Base-by-base conservation (phyloP, 768 basidiomycete species). In the Panaeolus cyanescens region DNA sequence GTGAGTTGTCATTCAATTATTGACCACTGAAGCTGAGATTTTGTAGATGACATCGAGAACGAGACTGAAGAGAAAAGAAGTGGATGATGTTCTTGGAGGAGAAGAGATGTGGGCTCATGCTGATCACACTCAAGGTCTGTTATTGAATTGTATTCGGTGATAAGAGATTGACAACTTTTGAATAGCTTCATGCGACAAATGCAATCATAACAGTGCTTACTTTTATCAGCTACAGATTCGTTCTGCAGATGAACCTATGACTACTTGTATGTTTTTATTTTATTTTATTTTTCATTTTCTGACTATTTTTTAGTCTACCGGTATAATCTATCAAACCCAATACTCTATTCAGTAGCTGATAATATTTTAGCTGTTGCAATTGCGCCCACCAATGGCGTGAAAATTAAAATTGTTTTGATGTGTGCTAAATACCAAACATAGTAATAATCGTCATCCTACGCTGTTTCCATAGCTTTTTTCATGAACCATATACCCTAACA, bases 151-250 rank as follows among this genome's bases (percentile, higher is more conserved):
- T 4, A 34, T 53, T 15, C 22, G 36, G 22, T 20, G 9, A 54
- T 55, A 31, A n/a, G n/a, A n/a, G n/a, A 33, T 28, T 30, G 5
- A 54, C 59, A 9, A 30, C 34, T 15, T 20, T 57, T 56, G 32
- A 30, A 54, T 59, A 88, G 86, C 85, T 15, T 79, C 75, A 7
- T 87, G 86, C 69, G 80, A 80, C 54, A 94, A 95, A 67, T 99
- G 96, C 72, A 95, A 96, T 70, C 80, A 89, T 70, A 81, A 85
- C 50, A 79, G 88, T 54, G 96, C 96, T 4, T 98, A 95, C 74
- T 99, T 92, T 77, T 93, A 95, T 71, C 95, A 98, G 78, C 79
- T 99, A 13, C 97, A 99, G 72, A 99, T 98, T 63, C 79, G 96
- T 45, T 96, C 93, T 66, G 94, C 93, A 0, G 93, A 95, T 70